Percentiles rank a stretch among this genome's conserved stretches.
phyloP scores from a whole-genome alignment of 2,329 filamentous ascomycete genomes.

The Aaosphaeria pasadenensis region DNA sequence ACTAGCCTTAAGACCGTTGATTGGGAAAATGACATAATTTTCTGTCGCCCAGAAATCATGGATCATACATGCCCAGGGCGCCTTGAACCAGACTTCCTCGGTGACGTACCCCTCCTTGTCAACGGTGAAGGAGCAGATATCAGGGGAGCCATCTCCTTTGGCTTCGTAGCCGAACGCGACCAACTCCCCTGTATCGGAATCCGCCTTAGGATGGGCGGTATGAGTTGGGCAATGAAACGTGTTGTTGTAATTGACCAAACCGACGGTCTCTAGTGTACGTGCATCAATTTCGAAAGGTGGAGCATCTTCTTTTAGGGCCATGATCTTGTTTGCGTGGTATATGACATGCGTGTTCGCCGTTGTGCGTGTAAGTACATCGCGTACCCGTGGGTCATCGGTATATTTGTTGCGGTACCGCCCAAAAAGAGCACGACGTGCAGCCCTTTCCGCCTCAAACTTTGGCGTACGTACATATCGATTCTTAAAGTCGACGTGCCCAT shows the following conservation, averaged over 20 bases:
- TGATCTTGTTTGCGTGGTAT: constrained; percentile 7
- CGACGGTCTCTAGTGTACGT: constrained; percentile 10
- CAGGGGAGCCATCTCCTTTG: constrained; percentile 38
- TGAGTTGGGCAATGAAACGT: constrained; percentile 13
- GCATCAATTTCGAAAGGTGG: constrained; percentile 13
- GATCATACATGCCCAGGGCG: constrained; percentile 39
- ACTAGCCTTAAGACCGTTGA: constrained; percentile 8
- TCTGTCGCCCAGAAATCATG: constrained; percentile 44
- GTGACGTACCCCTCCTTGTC: constrained; percentile 24
- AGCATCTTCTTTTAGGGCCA: constrained; percentile 9
- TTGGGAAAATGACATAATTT: constrained; percentile 26
- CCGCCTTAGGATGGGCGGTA: constrained; percentile 18
- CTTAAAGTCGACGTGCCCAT: constrained; percentile 34
- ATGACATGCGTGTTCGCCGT: constrained; percentile 26
- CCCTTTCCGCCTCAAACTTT: constrained; percentile 38
- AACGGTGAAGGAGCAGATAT: constrained; percentile 38
- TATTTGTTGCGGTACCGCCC: constrained; percentile 42
- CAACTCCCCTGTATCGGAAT: constrained; percentile 10
- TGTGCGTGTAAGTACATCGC: constrained; percentile 29
- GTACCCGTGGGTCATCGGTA: constrained; percentile 30
- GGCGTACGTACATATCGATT: constrained; percentile 42
- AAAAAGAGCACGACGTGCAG: constrained; percentile 32
- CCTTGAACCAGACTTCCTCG: constrained; percentile 33
- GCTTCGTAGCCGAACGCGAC: constrained; percentile 33
- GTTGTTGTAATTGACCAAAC: constrained; percentile 1